Evolutionary conservation across 139 green algal species (phyloP), one percentile per base, ranked within the genome.

Genomic region (Chlorella sp.): DNA sequence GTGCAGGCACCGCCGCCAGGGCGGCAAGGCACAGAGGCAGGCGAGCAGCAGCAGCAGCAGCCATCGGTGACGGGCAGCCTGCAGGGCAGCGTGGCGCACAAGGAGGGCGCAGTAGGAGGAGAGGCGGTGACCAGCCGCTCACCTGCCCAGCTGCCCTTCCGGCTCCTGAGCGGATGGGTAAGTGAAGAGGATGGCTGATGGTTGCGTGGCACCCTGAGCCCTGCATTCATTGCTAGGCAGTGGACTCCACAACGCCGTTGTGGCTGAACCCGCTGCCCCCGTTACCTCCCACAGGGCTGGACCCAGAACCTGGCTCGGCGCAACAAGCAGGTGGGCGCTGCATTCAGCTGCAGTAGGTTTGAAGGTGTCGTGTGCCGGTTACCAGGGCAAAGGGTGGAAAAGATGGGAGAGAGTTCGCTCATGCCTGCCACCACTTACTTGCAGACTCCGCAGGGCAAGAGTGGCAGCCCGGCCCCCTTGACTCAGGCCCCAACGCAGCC

Each of bases 401-500:
- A 16, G 56, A n/a, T 65, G 56, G 56, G 56, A 65, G 7, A 20
- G n/a, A n/a, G n/a, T 65, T 24, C 56, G 8, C 30, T 65, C 9
- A 6, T 30, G 56, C 56, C 26, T 4, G 9, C 3, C 56, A 65
- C 56, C 26, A 30, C 1, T 38, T 41, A 7, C 48, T 24, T 72
- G 76, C 76, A 82, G 76, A 56, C 54, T 26, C 72, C 72, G 56
- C 76, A 82, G 38, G 58, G n/a, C 51, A 54, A 34, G 22, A n/a
- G 16, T 6, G 48, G 34, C 22, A 60, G 76, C 56, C 28, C 22
- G 3, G 38, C 54, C 51, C 70, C 70, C 56, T 40, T 82, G 56
- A 82, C 76, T 7, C 76, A 82, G 54, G 54, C 54, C 28, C 54
- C 76, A 38, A 41, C 76, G 36, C 76, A 82, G n/a, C 48, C 48